Conservation (phyloP, 129 eudicot genomes). For the Centaurea solstitialis region DNA sequence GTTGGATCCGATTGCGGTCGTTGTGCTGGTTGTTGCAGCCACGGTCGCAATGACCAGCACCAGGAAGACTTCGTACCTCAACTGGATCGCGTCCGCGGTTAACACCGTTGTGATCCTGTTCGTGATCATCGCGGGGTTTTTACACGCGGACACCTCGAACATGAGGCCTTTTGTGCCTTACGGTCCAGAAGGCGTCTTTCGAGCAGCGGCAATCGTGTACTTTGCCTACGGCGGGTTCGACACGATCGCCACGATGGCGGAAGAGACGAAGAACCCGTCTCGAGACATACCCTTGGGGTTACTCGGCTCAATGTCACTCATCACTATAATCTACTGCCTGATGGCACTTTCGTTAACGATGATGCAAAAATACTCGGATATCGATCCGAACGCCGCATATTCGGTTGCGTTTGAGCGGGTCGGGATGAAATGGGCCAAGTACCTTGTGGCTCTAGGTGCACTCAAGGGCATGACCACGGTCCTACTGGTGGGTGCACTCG, state of each 20-base stretch:
- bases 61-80: constrained; percentile 44
- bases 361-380: constrained; percentile 59
- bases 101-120: constrained; percentile 55
- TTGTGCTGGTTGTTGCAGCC: constrained; percentile 44
- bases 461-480: constrained; percentile 72
- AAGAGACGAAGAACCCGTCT: constrained; percentile 67
- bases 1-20: constrained; percentile 64
- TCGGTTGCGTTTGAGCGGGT: constrained; percentile 53
- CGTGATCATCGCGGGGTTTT: constrained; percentile 58
- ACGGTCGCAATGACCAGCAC: constrained; percentile 54
- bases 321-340: constrained; percentile 58
- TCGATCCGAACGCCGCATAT: constrained; percentile 57
- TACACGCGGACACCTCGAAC: constrained; percentile 44
- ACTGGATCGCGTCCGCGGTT: constrained; percentile 66
- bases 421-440: constrained; percentile 71
- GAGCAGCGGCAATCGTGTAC: constrained; percentile 71
- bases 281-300: constrained; percentile 70
- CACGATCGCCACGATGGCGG: constrained; percentile 70
- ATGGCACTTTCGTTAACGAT: constrained; percentile 65
- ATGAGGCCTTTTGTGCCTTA: constrained; percentile 50
- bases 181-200: constrained; percentile 60
- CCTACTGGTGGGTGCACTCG: constrained; percentile 51
- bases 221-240: constrained; percentile 79
- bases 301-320: constrained; percentile 69
- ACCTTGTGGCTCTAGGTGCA: constrained; percentile 62